Conservation (phyloP, 257 asterid genomes). For the Gentiana macrophylla region DNA sequence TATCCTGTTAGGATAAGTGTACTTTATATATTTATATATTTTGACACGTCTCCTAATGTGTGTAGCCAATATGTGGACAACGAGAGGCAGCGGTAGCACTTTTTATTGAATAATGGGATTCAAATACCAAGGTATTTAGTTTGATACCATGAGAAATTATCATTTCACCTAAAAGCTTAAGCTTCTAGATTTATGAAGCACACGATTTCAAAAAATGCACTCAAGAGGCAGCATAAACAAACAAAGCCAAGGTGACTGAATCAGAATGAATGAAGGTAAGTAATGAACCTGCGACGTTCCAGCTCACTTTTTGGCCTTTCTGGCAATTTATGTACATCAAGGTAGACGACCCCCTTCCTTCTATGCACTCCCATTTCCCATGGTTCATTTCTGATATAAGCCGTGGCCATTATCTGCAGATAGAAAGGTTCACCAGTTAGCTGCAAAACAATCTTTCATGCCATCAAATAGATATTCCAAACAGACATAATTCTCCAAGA, state of each 20-base stretch:
- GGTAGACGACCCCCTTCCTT: constrained; percentile 86
- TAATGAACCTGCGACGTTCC: constrained; percentile 70
- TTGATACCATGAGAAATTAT: too few relatives aligned
- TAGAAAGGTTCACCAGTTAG: constrained; percentile 2
- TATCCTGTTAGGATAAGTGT: too few relatives aligned
- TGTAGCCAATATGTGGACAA: too few relatives aligned
- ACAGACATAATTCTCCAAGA: not conserved
- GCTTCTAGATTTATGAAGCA: too few relatives aligned
- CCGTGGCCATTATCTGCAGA: constrained; percentile 82
- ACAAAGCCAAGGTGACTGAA: not conserved
- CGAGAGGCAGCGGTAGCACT: too few relatives aligned
- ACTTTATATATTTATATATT: too few relatives aligned
- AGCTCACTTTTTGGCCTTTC: constrained; percentile 87
- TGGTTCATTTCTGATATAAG: constrained; percentile 83
- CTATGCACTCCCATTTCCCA: constrained; percentile 99
- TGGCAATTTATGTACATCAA: constrained; percentile 84
- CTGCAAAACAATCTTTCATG: constrained; percentile 1
- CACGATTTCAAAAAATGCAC: too few relatives aligned
- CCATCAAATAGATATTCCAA: constrained; percentile 3
- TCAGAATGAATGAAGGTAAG: not conserved
- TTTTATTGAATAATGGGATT: too few relatives aligned
- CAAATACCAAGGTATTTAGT: too few relatives aligned
- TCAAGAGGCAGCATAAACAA: not conserved
- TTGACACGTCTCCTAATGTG: too few relatives aligned
- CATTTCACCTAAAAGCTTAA: too few relatives aligned